Percentiles rank a stretch among this genome's conserved stretches.
Evolutionary conservation across 495 filamentous ascomycete genomes (phyloP).

Genomic region (Saxophila tyrrhenica): DNA sequence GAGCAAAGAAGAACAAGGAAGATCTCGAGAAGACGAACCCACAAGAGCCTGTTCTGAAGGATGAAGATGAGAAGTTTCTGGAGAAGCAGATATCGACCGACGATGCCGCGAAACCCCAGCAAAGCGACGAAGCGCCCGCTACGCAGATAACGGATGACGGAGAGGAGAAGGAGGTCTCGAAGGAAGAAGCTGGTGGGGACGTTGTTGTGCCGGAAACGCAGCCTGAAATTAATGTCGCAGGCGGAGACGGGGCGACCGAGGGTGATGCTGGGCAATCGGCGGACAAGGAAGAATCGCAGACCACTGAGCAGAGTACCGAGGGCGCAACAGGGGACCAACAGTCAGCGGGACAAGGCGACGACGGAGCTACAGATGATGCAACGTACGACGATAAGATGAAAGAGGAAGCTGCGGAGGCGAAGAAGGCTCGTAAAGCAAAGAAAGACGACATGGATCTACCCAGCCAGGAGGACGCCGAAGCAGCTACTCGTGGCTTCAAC

Average conservation of each 20-base stretch:
- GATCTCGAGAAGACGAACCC: conserved; percentile 16
- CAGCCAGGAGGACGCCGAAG: conserved; percentile 22
- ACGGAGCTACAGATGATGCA: conserved; percentile 2
- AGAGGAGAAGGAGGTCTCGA: conserved; percentile 9
- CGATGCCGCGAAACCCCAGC: conserved; percentile 15
- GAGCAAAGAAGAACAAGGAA: conserved; percentile 22
- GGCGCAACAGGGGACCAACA: not conserved
- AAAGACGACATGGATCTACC: conserved; percentile 14
- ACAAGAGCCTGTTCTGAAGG: conserved; percentile 27
- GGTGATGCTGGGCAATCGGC: not conserved
- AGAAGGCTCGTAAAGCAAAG: conserved; percentile 10
- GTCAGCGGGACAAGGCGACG: not conserved
- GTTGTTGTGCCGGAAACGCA: conserved; percentile 3
- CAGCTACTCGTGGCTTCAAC: conserved; percentile 11
- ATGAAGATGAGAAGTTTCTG: conserved; percentile 32
- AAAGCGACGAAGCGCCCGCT: conserved; percentile 13
- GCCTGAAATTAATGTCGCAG: not conserved
- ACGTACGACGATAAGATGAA: conserved; percentile 5
- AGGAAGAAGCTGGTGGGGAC: conserved; percentile 3
- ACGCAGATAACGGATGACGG: conserved; percentile 22
- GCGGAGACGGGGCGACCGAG: not conserved
- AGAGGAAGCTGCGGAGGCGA: not conserved
- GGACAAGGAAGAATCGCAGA: not conserved
- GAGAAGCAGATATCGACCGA: conserved; percentile 24
- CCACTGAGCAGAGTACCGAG: not conserved